Conservation (phyloP, 2,329 filamentous ascomycete genomes). For the Emmonsiellopsis sp. region DNA sequence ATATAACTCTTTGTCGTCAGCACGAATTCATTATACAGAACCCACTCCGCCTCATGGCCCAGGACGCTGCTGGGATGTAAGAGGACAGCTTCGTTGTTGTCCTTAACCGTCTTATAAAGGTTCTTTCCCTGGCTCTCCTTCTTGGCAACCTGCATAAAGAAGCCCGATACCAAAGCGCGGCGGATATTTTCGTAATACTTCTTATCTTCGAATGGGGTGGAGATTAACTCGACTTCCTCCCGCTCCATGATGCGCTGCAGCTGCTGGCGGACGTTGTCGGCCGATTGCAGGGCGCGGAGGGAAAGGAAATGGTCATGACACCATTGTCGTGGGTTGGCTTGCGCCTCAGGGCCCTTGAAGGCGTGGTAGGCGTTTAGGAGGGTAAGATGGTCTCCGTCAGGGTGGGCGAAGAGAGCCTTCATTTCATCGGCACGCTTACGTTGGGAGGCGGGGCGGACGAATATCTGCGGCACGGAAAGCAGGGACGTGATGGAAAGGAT, state of each 20-base stretch:
- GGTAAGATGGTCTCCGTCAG: slow-evolving; percentile 89
- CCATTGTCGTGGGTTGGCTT: slow-evolving; percentile 76
- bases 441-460: slow-evolving; percentile 74
- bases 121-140: slow-evolving; percentile 74
- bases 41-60: slow-evolving; percentile 85
- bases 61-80: slow-evolving; percentile 91
- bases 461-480: slow-evolving; percentile 89
- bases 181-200: slow-evolving; percentile 98
- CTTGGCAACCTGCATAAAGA: slow-evolving; percentile 99
- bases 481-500: slow-evolving; percentile 91
- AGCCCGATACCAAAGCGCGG: slow-evolving; percentile 80
- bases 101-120: slow-evolving; percentile 89
- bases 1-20: slow-evolving; percentile 98
- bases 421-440: slow-evolving; percentile 93
- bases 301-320: slow-evolving; percentile 96
- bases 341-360: slow-evolving; percentile 68
- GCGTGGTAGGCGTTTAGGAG: slow-evolving; percentile 97
- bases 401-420: slow-evolving; percentile 88
- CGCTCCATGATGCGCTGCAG: slow-evolving; percentile 96
- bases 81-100: slow-evolving; percentile 76
- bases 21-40: slow-evolving; percentile 97
- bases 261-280: slow-evolving; percentile 87
- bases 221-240: slow-evolving; percentile 73
- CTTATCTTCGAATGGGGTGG: slow-evolving; percentile 86
- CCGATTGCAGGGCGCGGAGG: slow-evolving; percentile 76